Base-by-base conservation (phyloP, 257 asterid species). In the Eustoma russellianum region DNA sequence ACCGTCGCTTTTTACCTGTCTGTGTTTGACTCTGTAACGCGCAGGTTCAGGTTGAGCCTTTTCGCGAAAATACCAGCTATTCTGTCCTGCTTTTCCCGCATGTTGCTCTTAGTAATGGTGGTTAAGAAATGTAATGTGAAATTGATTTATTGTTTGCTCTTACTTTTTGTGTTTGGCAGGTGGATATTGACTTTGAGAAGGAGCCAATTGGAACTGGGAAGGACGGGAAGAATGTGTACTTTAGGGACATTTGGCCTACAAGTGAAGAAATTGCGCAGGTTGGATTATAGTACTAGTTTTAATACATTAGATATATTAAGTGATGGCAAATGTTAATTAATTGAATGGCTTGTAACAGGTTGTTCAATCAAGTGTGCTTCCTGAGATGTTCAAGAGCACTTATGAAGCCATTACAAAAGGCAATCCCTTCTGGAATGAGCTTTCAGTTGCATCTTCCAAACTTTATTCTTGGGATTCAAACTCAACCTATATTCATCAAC, bases 401-500 rank as follows among this genome's bases (percentile, higher is more conserved):
- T 86, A 90, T 12, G 77, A 90, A 64, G 77, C 95, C 43, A 90
- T 86, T 64, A 86, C 96, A 3, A 66, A 73, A 69, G 98, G 96
- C 19, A 86, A 90, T 66, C 80, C 91, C 67, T 81, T 78, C 91
- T 90, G 96, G 96, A 90, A 90, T 64, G 70, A 90, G 53, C 70
- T 90, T 47, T 70, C 95, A 12, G 80, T 86, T 47, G 83, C 93
- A 53, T 52, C 69, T 28, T 52, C 79, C 60, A 79, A 83, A 69
- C 63, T 86, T 53, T 90, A 86, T 72, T 77, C 91, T 5, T 90
- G 98, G 98, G 98, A 90, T 43, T 69, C 82, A 35, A 80, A 33
- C 17, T 90, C 98, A 2, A 86, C 98, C 10, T 90, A 90, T 82
- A 90, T 90, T 66, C 98, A 90, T 7, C 94, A 90, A 66, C 96